Conservation (phyloP, 2,329 filamentous ascomycete species). For the Magnaporthiopsis poae region DNA sequence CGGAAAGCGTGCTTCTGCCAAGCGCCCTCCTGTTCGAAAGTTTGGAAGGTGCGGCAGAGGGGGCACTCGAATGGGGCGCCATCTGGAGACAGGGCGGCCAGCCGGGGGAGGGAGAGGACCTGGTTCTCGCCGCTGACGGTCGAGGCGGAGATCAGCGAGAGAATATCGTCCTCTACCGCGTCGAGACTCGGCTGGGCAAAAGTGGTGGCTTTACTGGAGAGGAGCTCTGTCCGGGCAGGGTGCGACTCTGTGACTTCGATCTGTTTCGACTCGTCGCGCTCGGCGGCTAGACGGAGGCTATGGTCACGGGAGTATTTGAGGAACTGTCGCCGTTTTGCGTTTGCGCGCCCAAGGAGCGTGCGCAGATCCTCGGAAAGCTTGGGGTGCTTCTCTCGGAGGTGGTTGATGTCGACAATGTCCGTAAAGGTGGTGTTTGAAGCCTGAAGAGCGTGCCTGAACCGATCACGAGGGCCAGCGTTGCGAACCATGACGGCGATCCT, state of each 20-base stretch:
- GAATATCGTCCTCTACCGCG: not conserved
- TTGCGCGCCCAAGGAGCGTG: not conserved
- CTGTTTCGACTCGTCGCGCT: not conserved
- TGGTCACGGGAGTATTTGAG: slow-evolving; percentile 1
- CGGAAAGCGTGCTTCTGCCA: not conserved
- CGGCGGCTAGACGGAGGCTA: not conserved
- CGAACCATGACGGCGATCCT: too few relatives aligned
- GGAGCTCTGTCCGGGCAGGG: not conserved
- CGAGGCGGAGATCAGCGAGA: not conserved
- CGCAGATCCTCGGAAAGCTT: not conserved
- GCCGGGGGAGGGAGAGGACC: not conserved
- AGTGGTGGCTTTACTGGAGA: slow-evolving; percentile 5
- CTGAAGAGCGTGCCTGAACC: too few relatives aligned
- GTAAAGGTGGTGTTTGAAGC: too few relatives aligned
- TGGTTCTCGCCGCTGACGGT: not conserved
- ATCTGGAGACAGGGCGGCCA: not conserved
- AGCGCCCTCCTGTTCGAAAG: not conserved
- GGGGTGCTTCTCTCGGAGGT: too few relatives aligned
- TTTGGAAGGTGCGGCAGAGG: not conserved
- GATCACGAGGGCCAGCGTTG: too few relatives aligned
- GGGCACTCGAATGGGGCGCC: slow-evolving; percentile 3
- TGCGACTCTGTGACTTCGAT: not conserved
- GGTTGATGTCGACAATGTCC: too few relatives aligned
- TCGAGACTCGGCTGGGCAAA: not conserved
- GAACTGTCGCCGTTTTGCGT: not conserved